Conservation (phyloP, 768 basidiomycete species). For the Boletus speciosus region DNA sequence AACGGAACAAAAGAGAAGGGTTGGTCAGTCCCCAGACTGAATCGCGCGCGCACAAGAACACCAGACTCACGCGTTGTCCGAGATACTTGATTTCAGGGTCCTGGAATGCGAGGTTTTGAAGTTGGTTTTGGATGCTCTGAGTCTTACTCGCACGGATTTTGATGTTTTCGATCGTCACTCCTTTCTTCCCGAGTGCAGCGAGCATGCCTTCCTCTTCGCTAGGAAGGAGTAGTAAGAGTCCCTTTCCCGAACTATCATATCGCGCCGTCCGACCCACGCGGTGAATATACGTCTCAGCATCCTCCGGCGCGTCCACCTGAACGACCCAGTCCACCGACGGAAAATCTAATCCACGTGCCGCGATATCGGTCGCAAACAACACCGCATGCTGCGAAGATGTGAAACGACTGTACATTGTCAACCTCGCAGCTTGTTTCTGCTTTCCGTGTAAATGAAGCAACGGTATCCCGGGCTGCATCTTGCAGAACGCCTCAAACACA, state of each 20-base stretch:
- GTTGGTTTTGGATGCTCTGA: slow-evolving; percentile 75
- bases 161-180: slow-evolving; percentile 69
- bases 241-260: slow-evolving; percentile 88
- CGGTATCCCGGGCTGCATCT: slow-evolving; percentile 90
- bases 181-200: slow-evolving; percentile 64
- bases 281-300: slow-evolving; percentile 96
- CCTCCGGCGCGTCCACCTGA: slow-evolving; percentile 94
- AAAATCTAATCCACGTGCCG: slow-evolving; percentile 94
- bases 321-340: slow-evolving; percentile 96
- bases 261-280: slow-evolving; percentile 94
- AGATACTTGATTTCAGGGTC: slow-evolving; percentile 97
- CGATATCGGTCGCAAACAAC: slow-evolving; percentile 93
- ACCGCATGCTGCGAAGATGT: slow-evolving; percentile 77
- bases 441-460: slow-evolving; percentile 95
- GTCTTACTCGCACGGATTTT: slow-evolving; percentile 89
- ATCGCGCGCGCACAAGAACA: background rate
- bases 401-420: slow-evolving; percentile 83
- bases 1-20: background rate
- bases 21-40: background rate
- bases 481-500: slow-evolving; percentile 92
- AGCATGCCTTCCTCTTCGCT: slow-evolving; percentile 94
- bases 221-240: slow-evolving; percentile 76
- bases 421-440: slow-evolving; percentile 88
- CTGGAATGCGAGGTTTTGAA: slow-evolving; percentile 91
- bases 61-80: slow-evolving; percentile 73